phyloP scores from a whole-genome alignment of 805 yeast genomes.

The Ogataea polymorpha region DNA sequence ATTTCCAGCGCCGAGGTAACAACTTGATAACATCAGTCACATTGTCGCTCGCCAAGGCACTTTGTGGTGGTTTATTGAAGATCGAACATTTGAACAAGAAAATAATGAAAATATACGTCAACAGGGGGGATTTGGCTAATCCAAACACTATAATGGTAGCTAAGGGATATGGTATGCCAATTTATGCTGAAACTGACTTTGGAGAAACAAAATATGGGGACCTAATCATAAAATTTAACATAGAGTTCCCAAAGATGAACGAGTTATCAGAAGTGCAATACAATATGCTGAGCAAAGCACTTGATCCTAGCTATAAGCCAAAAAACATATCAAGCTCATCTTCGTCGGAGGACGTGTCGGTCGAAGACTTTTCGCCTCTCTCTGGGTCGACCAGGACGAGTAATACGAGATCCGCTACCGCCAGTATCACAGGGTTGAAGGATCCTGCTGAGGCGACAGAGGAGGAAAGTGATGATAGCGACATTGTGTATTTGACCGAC shows the following conservation, averaged over 20 bases:
- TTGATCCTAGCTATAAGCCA: conserved; percentile 11
- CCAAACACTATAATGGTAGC: conserved; percentile 40
- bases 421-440: conserved; percentile 5
- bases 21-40: conserved; percentile 21
- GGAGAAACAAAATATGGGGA: conserved; percentile 40
- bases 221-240: conserved; percentile 54
- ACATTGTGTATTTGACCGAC: conserved; percentile 14
- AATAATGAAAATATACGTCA: conserved; percentile 37
- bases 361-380: conserved; percentile 15
- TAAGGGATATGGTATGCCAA: conserved; percentile 63
- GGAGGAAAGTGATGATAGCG: conserved; percentile 13
- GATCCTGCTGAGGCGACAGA: conserved; percentile 1
- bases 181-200: conserved; percentile 19
- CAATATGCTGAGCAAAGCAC: conserved; percentile 16
- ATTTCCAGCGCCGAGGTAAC: conserved; percentile 36
- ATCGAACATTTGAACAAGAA: conserved; percentile 38
- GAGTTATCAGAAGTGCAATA: conserved; percentile 39
- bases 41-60: conserved; percentile 21
- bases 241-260: conserved; percentile 51
- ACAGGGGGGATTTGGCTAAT: conserved; percentile 51
- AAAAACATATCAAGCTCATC: conserved; percentile 12
- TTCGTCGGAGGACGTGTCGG: conserved; percentile 12
- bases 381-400: conserved; percentile 1
- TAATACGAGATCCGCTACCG: conserved; percentile 6
- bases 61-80: conserved; percentile 29